Evolutionary conservation across 176 grass and related monocot species (phyloP).

Genomic region (Luzula sylvatica): DNA sequence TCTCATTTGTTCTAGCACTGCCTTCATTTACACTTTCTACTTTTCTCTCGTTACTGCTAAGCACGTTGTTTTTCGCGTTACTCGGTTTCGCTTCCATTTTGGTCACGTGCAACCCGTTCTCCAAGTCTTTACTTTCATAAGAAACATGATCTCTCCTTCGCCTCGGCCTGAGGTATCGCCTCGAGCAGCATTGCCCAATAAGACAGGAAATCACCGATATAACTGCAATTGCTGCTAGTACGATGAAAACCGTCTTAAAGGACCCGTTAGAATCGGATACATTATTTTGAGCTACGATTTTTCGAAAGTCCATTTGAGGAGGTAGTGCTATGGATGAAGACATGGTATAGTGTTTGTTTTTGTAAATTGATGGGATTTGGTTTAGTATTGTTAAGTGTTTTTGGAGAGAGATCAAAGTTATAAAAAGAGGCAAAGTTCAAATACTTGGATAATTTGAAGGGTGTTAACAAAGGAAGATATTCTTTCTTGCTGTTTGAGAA

Average conservation of each 20-base stretch:
- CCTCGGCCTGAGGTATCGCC: slow-evolving; percentile 39
- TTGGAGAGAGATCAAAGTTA: slow-evolving; percentile 12
- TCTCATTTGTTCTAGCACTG: no score
- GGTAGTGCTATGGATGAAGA: slow-evolving; percentile 1
- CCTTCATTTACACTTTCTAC: background rate
- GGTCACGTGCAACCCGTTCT: slow-evolving; percentile 27
- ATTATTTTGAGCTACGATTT: slow-evolving; percentile 12
- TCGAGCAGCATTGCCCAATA: slow-evolving; percentile 53
- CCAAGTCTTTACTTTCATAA: slow-evolving; percentile 40
- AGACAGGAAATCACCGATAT: slow-evolving; percentile 54
- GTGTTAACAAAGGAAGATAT: background rate
- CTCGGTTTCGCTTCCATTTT: slow-evolving; percentile 27
- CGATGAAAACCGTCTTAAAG: slow-evolving; percentile 54
- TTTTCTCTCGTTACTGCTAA: background rate
- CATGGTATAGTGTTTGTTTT: background rate
- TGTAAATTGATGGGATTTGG: background rate
- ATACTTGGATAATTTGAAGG: background rate
- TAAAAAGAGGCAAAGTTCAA: slow-evolving; percentile 20
- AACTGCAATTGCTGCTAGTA: slow-evolving; percentile 57
- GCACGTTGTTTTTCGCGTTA: background rate
- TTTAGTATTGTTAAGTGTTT: slow-evolving; percentile 8
- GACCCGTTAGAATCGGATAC: slow-evolving; percentile 10
- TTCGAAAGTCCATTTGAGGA: background rate
- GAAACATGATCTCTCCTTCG: slow-evolving; percentile 47
- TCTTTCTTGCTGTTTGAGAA: slow-evolving; percentile 9